phyloP scores from a whole-genome alignment of 352 stramenopile species.

The Thraustotheca clavata region DNA sequence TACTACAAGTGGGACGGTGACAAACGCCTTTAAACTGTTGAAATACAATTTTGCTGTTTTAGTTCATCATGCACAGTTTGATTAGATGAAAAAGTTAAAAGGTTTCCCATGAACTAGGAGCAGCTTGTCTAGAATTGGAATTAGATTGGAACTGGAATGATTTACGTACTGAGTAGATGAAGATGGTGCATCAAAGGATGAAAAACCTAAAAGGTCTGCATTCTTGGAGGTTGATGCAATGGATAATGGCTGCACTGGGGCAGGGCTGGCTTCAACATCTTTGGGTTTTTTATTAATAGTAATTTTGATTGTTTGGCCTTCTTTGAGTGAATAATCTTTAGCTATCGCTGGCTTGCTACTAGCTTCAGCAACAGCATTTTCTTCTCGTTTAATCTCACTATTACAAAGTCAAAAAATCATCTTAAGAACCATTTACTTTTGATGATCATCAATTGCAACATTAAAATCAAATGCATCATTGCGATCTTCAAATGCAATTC shows the following conservation, averaged over 20 bases:
- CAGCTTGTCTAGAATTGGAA: neutral
- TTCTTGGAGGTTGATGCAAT: constrained; percentile 27
- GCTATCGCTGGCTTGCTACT: constrained; percentile 27
- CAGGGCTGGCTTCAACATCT: constrained; percentile 29
- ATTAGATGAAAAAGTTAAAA: constrained; percentile 31
- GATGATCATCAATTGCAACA: constrained; percentile 85
- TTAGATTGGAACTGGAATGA: neutral
- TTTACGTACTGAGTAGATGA: neutral
- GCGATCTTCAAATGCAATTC: constrained; percentile 90
- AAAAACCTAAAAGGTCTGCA: constrained; percentile 35
- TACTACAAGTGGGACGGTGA: constrained; percentile 93
- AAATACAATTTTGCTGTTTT: neutral
- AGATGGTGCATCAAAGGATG: constrained; percentile 18
- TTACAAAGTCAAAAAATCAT: neutral
- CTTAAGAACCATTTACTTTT: constrained; percentile 38
- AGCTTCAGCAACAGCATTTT: constrained; percentile 33
- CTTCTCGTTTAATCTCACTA: constrained; percentile 52
- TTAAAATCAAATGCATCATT: constrained; percentile 95
- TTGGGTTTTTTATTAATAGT: constrained; percentile 63
- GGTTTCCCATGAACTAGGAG: constrained; percentile 44
- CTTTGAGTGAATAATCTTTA: constrained; percentile 89
- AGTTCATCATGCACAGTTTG: neutral
- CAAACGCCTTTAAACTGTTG: constrained; percentile 61
- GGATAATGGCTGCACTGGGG: constrained; percentile 27
- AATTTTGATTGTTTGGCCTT: constrained; percentile 89